phyloP scores from a whole-genome alignment of 148 eudicot species.

The Oxyria digyna region DNA sequence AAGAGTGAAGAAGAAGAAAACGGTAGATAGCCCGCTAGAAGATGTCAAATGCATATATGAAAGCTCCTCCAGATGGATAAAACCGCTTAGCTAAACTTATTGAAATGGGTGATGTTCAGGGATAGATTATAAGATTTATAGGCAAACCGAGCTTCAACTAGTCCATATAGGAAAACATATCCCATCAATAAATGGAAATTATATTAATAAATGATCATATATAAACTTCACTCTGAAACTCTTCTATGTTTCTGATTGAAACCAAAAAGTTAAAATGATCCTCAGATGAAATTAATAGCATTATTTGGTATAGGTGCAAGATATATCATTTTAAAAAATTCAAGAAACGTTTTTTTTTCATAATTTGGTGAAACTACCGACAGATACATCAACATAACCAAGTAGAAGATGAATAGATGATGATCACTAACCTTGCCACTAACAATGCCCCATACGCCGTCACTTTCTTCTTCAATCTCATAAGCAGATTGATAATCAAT shows the following conservation, averaged over 20 bases:
- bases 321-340: neutral
- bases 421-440: conserved; percentile 54
- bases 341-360: neutral
- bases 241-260: neutral
- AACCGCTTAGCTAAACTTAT: neutral
- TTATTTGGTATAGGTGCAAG: neutral
- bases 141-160: neutral
- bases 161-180: neutral
- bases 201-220: neutral
- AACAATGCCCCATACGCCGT: conserved; percentile 73
- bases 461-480: conserved; percentile 53
- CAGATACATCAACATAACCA: neutral
- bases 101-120: neutral
- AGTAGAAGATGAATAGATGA: conserved; percentile 11
- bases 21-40: neutral
- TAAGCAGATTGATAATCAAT: conserved; percentile 49
- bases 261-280: neutral
- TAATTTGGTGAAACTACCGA: neutral
- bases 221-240: neutral
- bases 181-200: neutral
- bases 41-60: neutral
- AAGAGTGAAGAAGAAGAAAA: neutral
- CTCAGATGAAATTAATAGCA: neutral
- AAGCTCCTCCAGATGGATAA: neutral
- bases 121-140: neutral